Evolutionary conservation across 805 yeast species (phyloP).

Genomic region (Babjeviella inositovora): DNA sequence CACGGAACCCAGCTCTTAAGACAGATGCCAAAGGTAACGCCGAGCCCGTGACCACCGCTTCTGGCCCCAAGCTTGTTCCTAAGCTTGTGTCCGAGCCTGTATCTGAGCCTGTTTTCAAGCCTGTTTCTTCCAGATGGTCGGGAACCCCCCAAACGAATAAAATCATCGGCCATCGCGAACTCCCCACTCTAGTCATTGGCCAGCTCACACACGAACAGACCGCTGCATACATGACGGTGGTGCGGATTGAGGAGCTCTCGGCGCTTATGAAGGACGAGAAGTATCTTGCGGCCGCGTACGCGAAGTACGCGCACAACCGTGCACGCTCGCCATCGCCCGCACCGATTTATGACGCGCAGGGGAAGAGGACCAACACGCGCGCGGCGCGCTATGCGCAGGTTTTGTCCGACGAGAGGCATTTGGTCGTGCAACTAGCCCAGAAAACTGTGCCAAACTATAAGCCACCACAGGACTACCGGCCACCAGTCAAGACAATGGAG

Average conservation of each 20-base stretch:
- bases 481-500: constrained; percentile 53
- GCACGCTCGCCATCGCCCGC: constrained; percentile 75
- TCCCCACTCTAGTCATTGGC: constrained; percentile 17
- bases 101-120: too few relatives aligned
- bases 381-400: constrained; percentile 46
- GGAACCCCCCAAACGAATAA: neutral
- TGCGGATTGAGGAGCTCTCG: constrained; percentile 71
- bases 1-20: too few relatives aligned
- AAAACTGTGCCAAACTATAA: constrained; percentile 57
- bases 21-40: too few relatives aligned
- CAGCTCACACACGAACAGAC: constrained; percentile 53
- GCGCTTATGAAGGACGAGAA: constrained; percentile 34
- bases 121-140: constrained; percentile 1
- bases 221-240: constrained; percentile 51
- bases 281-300: constrained; percentile 29
- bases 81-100: too few relatives aligned
- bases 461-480: constrained; percentile 71
- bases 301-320: too few relatives aligned
- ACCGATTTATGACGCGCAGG: constrained; percentile 72
- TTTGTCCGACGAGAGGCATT: constrained; percentile 68
- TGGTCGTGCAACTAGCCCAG: constrained; percentile 60
- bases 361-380: constrained; percentile 76
- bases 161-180: neutral
- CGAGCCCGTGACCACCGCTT: too few relatives aligned
- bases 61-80: too few relatives aligned